Conservation (phyloP, 768 basidiomycete genomes). For the Boletus vermiculosoides region DNA sequence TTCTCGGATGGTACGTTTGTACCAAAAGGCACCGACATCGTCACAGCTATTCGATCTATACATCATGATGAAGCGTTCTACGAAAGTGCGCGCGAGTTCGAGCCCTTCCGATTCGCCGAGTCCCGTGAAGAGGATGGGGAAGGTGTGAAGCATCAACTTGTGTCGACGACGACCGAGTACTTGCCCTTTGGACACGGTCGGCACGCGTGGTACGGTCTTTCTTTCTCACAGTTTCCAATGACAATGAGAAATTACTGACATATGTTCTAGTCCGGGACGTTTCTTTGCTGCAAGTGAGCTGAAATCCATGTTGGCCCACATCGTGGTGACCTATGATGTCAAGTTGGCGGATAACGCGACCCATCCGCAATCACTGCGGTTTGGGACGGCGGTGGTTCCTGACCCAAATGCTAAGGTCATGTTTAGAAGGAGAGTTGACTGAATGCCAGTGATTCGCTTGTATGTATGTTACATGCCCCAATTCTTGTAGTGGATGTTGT, state of each 20-base stretch:
- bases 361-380: neutral
- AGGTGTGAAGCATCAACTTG: conserved; percentile 37
- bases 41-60: conserved; percentile 15
- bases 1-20: conserved; percentile 40
- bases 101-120: conserved; percentile 13
- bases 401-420: neutral
- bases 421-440: neutral
- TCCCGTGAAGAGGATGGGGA: conserved; percentile 29
- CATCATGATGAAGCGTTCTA: conserved; percentile 16
- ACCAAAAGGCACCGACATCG: conserved; percentile 33
- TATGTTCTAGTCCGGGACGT: conserved; percentile 12
- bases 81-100: neutral
- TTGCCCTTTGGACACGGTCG: conserved; percentile 31
- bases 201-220: neutral
- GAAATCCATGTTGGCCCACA: conserved; percentile 16
- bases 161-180: conserved; percentile 33
- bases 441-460: too few species aligned
- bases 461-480: neutral
- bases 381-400: neutral
- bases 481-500: neutral
- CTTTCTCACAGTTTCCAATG: neutral
- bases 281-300: conserved; percentile 11
- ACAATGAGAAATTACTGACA: neutral
- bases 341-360: neutral
- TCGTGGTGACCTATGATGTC: conserved; percentile 11